These are phyloP conservation scores for Naematelia aurantialba DNA, from an alignment of 768 basidiomycete genomes.

Conservation along the genomic window DNA sequence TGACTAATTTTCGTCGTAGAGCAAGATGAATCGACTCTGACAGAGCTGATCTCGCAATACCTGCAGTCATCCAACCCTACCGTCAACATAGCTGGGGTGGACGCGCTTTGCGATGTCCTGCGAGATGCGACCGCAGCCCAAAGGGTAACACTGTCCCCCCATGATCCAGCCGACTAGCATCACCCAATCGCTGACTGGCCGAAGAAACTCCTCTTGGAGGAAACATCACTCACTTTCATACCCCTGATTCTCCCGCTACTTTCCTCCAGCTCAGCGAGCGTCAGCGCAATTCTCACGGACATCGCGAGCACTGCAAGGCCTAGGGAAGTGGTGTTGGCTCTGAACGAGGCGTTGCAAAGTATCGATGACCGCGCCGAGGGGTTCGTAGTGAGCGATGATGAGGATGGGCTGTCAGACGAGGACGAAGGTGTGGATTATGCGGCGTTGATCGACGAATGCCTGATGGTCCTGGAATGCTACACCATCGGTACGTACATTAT, in stretches of 20 bases:
- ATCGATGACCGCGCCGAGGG: slow-evolving; percentile 25
- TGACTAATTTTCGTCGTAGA: background rate
- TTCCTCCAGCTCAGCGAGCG: background rate
- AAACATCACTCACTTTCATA: slow-evolving; percentile 17
- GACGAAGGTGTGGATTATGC: slow-evolving; percentile 10
- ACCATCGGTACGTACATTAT: slow-evolving; percentile 10
- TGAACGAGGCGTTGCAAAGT: slow-evolving; percentile 24
- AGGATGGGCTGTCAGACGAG: slow-evolving; percentile 11
- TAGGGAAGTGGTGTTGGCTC: slow-evolving; percentile 23
- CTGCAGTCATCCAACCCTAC: background rate
- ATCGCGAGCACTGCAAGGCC: slow-evolving; percentile 10
- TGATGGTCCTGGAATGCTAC: slow-evolving; percentile 4
- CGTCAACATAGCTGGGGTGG: slow-evolving; percentile 4
- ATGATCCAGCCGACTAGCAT: no score
- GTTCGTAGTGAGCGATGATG: slow-evolving; percentile 26
- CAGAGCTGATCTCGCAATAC: slow-evolving; percentile 5
- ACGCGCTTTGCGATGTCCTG: slow-evolving; percentile 8
- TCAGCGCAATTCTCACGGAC: background rate
- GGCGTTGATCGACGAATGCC: slow-evolving; percentile 4
- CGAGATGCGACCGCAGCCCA: slow-evolving; percentile 4
- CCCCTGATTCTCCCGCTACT: slow-evolving; percentile 22
- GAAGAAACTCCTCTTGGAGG: slow-evolving; percentile 10
- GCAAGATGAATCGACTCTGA: slow-evolving; percentile 5
- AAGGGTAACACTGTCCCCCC: background rate
- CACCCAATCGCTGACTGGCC: no score